Conservation (phyloP, 306 rosid genomes). For the Myrica gale region DNA sequence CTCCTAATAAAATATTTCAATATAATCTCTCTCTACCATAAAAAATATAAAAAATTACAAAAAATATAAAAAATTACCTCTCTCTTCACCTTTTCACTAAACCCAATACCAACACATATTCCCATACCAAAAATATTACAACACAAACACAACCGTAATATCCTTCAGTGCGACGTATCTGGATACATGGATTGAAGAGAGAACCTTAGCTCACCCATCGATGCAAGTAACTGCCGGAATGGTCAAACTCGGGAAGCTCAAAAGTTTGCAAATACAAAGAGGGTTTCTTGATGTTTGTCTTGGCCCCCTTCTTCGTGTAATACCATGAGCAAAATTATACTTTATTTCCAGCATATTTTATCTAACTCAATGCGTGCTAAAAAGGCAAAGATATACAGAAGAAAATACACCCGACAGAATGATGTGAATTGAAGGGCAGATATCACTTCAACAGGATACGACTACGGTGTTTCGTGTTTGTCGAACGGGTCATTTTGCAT, state of each 20-base stretch:
- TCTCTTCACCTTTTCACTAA: too few species aligned
- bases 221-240: background rate
- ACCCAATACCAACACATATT: too few species aligned
- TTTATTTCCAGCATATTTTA: background rate
- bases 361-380: too few species aligned
- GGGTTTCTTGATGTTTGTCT: slow-evolving; percentile 1
- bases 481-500: slow-evolving; percentile 26
- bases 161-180: background rate
- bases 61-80: too few species aligned
- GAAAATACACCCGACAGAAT: background rate
- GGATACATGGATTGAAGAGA: slow-evolving; percentile 7
- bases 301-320: background rate
- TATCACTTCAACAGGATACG: background rate
- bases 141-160: too few species aligned
- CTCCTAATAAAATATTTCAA: too few species aligned
- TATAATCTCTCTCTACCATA: too few species aligned
- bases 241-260: slow-evolving; percentile 10
- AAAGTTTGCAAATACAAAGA: background rate
- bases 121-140: too few species aligned
- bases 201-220: background rate
- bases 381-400: too few species aligned
- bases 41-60: too few species aligned
- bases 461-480: slow-evolving; percentile 17
- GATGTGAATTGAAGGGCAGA: background rate
- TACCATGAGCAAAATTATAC: background rate